Percentiles rank a stretch among this genome's conserved stretches.
These are phyloP conservation scores for Podila epicladia DNA, from an alignment of 192 early-diverging fungal species.

Conservation along the genomic window DNA sequence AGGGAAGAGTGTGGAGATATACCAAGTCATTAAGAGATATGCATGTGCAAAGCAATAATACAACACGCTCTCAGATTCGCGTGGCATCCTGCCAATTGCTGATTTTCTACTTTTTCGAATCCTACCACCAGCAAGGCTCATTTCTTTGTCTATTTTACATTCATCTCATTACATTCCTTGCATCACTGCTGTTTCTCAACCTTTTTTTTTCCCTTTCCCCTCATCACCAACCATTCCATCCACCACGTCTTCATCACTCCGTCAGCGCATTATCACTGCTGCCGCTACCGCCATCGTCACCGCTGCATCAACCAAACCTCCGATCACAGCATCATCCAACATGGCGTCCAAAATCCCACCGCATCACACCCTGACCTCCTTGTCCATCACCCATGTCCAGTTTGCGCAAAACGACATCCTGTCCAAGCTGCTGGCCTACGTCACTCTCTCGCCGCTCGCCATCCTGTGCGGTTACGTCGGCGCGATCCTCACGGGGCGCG, in stretches of 20 bases:
- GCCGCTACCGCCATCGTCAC: not conserved
- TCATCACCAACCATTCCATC: not conserved
- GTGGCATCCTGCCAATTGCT: no score
- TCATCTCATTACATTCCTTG: no score
- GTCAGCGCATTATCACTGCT: conserved; percentile 8
- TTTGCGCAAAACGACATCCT: conserved; percentile 67
- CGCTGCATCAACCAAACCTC: not conserved
- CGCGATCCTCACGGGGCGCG: conserved; percentile 67
- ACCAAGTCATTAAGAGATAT: not conserved
- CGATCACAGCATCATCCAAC: not conserved
- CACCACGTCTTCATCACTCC: conserved; percentile 2
- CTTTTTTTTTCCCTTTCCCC: not conserved
- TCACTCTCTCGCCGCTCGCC: conserved; percentile 71
- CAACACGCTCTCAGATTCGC: no score
- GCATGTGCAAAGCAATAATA: not conserved
- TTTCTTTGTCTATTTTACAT: no score
- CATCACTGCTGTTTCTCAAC: not conserved
- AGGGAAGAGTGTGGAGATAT: no score
- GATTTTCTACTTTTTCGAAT: no score
- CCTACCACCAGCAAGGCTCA: no score
- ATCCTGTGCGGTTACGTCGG: conserved; percentile 77
- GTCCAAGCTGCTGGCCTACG: conserved; percentile 68
- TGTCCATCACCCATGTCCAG: conserved; percentile 79
- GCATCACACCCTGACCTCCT: conserved; percentile 57
- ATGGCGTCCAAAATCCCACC: conserved; percentile 21